These are phyloP conservation scores for Raphanus sativus DNA, from an alignment of 345 rosid genomes.

Conservation along the genomic window DNA sequence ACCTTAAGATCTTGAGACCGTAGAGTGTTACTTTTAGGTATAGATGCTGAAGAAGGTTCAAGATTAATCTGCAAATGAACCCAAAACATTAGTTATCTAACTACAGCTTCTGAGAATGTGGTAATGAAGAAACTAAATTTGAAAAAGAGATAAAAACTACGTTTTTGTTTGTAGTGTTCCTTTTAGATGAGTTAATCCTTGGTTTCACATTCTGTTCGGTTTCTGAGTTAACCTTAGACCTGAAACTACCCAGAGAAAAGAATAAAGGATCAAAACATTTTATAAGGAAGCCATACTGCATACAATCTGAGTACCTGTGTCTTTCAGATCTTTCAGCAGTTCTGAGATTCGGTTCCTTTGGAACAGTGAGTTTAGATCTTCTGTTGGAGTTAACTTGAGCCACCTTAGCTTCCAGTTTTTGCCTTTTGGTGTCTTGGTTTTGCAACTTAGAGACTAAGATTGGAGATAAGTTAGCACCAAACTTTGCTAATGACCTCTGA, in stretches of 20 bases:
- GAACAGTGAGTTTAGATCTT: constrained; percentile 35
- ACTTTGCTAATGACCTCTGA: constrained; percentile 38
- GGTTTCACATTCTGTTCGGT: constrained; percentile 5
- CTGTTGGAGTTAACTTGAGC: constrained; percentile 13
- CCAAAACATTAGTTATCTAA: neutral
- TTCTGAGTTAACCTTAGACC: constrained; percentile 31
- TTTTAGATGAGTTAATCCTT: constrained; percentile 16
- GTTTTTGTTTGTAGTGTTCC: constrained; percentile 3
- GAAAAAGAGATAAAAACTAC: constrained; percentile 6
- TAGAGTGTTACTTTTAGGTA: neutral
- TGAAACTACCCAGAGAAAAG: neutral
- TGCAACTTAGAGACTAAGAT: constrained; percentile 42
- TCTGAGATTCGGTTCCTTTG: constrained; percentile 35
- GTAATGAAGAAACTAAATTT: neutral
- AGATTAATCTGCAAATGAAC: constrained; percentile 18
- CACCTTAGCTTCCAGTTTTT: constrained; percentile 55
- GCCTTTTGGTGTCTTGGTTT: constrained; percentile 54
- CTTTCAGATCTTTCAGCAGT: constrained; percentile 37
- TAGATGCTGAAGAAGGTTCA: constrained; percentile 19
- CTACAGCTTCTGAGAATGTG: constrained; percentile 6
- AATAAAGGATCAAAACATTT: neutral
- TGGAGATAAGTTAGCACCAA: constrained; percentile 43
- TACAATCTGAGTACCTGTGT: constrained; percentile 15
- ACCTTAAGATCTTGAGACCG: constrained; percentile 30
- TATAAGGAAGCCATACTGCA: neutral